Conservation (phyloP, 1,139 yeast genomes). For the Meyerozyma sp. region DNA sequence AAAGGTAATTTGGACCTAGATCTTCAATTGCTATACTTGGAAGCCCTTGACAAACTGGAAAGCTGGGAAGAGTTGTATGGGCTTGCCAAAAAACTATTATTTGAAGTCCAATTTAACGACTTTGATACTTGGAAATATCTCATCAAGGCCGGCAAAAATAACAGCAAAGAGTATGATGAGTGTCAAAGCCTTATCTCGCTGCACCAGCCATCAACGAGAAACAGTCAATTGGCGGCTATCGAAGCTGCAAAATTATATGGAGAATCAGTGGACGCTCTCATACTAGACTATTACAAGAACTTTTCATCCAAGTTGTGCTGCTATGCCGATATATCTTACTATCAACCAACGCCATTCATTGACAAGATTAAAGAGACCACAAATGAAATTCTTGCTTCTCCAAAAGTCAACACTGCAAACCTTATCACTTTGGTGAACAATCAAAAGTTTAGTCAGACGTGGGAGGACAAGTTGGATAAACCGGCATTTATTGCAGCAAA, state of each 20-base stretch:
- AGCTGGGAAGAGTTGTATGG: conserved; percentile 38
- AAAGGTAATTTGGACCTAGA: conserved; percentile 50
- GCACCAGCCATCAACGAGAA: conserved; percentile 39
- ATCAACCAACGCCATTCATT: conserved; percentile 12
- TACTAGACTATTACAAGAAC: conserved; percentile 35
- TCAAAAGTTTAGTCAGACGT: conserved; percentile 33
- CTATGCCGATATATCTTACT: conserved; percentile 48
- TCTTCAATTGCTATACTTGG: conserved; percentile 47
- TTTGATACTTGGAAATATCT: conserved; percentile 55
- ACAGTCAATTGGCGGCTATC: conserved; percentile 50
- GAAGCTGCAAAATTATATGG: conserved; percentile 31
- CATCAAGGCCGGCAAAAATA: conserved; percentile 37
- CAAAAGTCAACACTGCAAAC: conserved; percentile 12
- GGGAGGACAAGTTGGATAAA: background rate
- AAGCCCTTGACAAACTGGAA: conserved; percentile 32
- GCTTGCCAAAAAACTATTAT: conserved; percentile 29
- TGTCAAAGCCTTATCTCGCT: conserved; percentile 16
- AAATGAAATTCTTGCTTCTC: conserved; percentile 10
- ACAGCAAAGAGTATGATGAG: conserved; percentile 20
- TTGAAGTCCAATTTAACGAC: conserved; percentile 47
- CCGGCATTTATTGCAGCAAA: conserved; percentile 19
- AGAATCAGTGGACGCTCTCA: conserved; percentile 16
- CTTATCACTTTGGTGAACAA: conserved; percentile 44
- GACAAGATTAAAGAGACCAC: conserved; percentile 8
- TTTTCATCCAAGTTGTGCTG: conserved; percentile 56